A percentile compares a stretch with the other conserved stretches of the same genome.
Evolutionary conservation across 441 rosid genomes (phyloP).

Genomic region (Breynia disticha): DNA sequence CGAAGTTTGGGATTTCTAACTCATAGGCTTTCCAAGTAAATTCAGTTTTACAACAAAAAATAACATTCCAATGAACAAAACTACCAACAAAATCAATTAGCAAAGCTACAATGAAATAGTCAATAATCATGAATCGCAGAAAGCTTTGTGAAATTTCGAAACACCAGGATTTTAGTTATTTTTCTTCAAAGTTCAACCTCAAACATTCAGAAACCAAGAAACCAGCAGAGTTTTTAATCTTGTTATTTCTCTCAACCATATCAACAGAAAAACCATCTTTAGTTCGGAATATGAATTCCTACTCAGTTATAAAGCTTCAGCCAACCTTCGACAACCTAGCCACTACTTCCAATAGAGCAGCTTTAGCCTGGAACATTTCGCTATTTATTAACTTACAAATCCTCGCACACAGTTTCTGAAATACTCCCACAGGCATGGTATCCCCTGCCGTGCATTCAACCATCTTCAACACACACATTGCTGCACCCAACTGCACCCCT

Average conservation of each 20-base stretch:
- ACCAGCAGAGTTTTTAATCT: not conserved
- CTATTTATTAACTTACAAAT: slow-evolving; percentile 60
- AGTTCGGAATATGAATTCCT: no score
- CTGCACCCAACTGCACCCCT: slow-evolving; percentile 81
- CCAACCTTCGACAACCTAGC: slow-evolving; percentile 66
- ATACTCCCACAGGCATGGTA: slow-evolving; percentile 2
- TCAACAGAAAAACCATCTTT: not conserved
- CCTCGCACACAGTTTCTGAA: slow-evolving; percentile 56
- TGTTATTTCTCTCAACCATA: slow-evolving; percentile 3
- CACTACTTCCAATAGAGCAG: slow-evolving; percentile 56
- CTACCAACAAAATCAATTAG: not conserved
- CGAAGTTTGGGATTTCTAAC: not conserved
- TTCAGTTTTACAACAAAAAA: not conserved
- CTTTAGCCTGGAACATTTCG: slow-evolving; percentile 62
- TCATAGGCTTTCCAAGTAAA: slow-evolving; percentile 1
- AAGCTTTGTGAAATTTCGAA: not conserved
- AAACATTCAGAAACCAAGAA: not conserved
- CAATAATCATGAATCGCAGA: not conserved
- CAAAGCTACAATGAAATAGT: not conserved
- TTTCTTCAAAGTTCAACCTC: no score
- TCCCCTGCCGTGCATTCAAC: slow-evolving; percentile 41
- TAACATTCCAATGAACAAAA: not conserved
- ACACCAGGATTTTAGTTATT: no score
- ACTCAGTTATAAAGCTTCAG: no score
- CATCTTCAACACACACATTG: slow-evolving; percentile 64